These are phyloP conservation scores for Nemania sp. DNA, from an alignment of 2,329 filamentous ascomycete genomes.

Conservation along the genomic window DNA sequence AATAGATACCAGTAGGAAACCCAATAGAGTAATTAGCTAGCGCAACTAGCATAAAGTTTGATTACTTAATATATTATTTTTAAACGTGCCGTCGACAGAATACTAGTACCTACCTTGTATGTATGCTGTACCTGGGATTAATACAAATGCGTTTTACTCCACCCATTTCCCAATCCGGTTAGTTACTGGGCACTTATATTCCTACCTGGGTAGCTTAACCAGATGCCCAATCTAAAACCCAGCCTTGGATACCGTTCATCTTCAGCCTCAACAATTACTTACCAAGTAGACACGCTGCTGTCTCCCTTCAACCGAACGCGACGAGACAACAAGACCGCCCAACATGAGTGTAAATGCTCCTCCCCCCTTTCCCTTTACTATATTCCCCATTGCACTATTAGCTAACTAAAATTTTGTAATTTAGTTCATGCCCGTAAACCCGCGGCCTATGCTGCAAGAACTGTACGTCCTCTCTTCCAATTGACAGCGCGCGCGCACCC, in stretches of 20 bases:
- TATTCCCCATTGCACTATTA: too few relatives aligned
- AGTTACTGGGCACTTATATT: neutral
- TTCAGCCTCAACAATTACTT: conserved; percentile 27
- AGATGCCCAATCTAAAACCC: conserved; percentile 16
- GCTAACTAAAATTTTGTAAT: conserved; percentile 20
- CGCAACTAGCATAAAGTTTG: too few relatives aligned
- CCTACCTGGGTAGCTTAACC: conserved; percentile 22
- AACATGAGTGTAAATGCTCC: conserved; percentile 53
- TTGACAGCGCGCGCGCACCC: conserved; percentile 4
- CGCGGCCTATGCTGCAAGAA: conserved; percentile 93
- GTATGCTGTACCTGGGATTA: too few relatives aligned
- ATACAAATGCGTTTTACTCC: too few relatives aligned
- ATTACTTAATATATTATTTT: too few relatives aligned
- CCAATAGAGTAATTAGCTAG: too few relatives aligned
- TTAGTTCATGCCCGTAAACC: conserved; percentile 93
- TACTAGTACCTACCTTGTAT: too few relatives aligned
- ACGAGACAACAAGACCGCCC: conserved; percentile 40
- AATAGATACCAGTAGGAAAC: too few relatives aligned
- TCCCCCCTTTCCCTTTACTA: too few relatives aligned
- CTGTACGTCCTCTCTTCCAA: conserved; percentile 67
- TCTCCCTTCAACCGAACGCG: conserved; percentile 29
- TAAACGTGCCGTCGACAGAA: too few relatives aligned
- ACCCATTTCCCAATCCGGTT: neutral
- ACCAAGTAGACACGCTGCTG: conserved; percentile 23
- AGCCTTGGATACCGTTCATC: conserved; percentile 21